Evolutionary conservation across 495 filamentous ascomycete genomes (phyloP), one percentile per base, ranked within the genome.

Genomic region (Daldinia caldariorum): DNA sequence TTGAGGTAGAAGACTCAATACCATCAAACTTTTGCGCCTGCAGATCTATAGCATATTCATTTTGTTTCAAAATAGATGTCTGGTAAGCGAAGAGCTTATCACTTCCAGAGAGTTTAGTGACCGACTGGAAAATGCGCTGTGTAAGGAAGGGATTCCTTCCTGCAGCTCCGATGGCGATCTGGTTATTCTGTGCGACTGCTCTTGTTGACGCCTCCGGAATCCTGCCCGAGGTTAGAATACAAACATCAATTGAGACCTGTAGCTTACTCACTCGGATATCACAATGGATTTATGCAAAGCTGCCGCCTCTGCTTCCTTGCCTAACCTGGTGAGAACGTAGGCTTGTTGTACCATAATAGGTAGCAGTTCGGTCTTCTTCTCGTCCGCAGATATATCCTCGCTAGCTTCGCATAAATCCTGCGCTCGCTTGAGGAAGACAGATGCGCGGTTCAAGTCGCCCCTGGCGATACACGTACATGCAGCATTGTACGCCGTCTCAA

Each of bases 401-500:
- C 91, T 86, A 3, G 88, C 89, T 69, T 93, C 90, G 72, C 94
- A 97, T 10, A 98, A 82, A 75, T 94, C 91, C 88, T 88, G 90
- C 9, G 96, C 91, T 59, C 93, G 87, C 80, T 91, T 94, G 37
- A 99, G 80, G 49, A 98, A 83, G 16, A 97, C 78, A 59, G 91
- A 88, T 4, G 88, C 93, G 73, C 94, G 89, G 18, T 77, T 81
- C 55, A 94, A 86, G 69, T 94, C 92, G 10, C 90, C 91, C 65
- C 89, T 85, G 9, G 93, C 92, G 74, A 98, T 91, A 76, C 89
- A 90, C 47, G 86, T 86, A 76, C 94, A 98, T 22, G 94, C 96
- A 7, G 90, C 89, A 82, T 99, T 99, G 79, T 94, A 99, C 0
- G 93, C 87, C 4, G 91, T 96, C 79, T 99, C 95, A 71, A 98